Base-by-base conservation (phyloP, 2,329 filamentous ascomycete species). In the Simplicillium sp. region DNA sequence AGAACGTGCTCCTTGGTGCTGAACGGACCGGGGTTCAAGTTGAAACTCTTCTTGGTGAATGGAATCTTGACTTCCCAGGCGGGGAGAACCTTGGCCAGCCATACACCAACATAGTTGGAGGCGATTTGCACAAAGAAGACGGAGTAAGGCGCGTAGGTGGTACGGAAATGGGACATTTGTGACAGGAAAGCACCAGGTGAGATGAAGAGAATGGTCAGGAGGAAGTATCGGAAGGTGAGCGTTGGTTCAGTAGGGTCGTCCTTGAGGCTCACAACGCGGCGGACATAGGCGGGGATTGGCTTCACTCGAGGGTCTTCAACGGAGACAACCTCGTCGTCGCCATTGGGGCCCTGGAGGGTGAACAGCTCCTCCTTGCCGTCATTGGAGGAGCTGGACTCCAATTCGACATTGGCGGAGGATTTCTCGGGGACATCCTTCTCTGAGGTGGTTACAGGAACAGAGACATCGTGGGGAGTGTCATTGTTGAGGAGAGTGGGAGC, bases 71-170 rank as follows among this genome's bases (percentile, higher is more conserved):
- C 49, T 7, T 58, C 58, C 58, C 66, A 69, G 2, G 60, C 56
- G 1, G 74, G 74, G 2, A 77, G 55, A 1, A 68, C 53, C 38
- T 65, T 65, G 1, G 73, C 73, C 3, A 77, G 61, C 56, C 72
- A 73, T 28, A 66, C 59, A 2, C 73, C 73, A 11, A 67, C 62
- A 42, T 76, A 76, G 48, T 75, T 73, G 36, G 66, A 72, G 0
- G 71, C 72, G 38, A 77, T 73, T 48, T 76, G 72, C 28, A 80
- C 75, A 45, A 80, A 80, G 53, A 79, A 78, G 37, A 80, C 67
- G 0, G 74, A 76, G 50, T 78, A 80, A 0, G 70, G 68, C 1
- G 73, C 71, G 34, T 66, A 67, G 0, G 75, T 79, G 2, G 75
- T 79, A 35, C 75, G 66, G 49, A 68, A 80, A 37, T 67, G 63